Evolutionary conservation across 2,329 filamentous ascomycete species (phyloP).

Genomic region (Hypoxylon sp.): DNA sequence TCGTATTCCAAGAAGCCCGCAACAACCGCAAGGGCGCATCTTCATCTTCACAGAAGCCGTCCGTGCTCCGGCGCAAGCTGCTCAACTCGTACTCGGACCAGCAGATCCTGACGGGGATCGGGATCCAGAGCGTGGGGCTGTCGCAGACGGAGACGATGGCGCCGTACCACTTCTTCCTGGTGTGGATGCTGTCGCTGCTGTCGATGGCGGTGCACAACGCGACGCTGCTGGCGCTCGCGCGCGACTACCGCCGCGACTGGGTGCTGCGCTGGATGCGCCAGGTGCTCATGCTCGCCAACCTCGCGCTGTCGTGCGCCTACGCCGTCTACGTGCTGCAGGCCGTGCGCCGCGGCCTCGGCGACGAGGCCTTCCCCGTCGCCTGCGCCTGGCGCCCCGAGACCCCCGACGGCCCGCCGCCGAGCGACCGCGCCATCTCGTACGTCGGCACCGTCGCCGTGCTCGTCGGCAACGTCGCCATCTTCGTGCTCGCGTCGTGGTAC

Average conservation of each 20-base stretch:
- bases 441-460: constrained; percentile 69
- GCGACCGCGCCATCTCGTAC: constrained; percentile 57
- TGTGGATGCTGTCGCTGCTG: constrained; percentile 72
- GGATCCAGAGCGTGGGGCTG: constrained; percentile 70
- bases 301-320: constrained; percentile 63
- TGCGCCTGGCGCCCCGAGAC: constrained; percentile 63
- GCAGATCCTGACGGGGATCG: constrained; percentile 73
- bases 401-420: constrained; percentile 45
- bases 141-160: constrained; percentile 65
- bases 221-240: constrained; percentile 69
- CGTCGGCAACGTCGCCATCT: constrained; percentile 64
- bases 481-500: constrained; percentile 69
- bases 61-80: constrained; percentile 67
- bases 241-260: constrained; percentile 72
- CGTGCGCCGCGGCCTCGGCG: constrained; percentile 59
- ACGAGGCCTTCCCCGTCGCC: constrained; percentile 64
- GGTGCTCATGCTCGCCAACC: constrained; percentile 70
- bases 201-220: constrained; percentile 72
- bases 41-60: constrained; percentile 52
- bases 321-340: constrained; percentile 65
- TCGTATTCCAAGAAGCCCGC: constrained; percentile 62
- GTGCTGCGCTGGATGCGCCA: constrained; percentile 72
- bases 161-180: constrained; percentile 74
- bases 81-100: constrained; percentile 72
- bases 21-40: constrained; percentile 45